phyloP scores from a whole-genome alignment of 331 rosid species.

The Malus hybrid region DNA sequence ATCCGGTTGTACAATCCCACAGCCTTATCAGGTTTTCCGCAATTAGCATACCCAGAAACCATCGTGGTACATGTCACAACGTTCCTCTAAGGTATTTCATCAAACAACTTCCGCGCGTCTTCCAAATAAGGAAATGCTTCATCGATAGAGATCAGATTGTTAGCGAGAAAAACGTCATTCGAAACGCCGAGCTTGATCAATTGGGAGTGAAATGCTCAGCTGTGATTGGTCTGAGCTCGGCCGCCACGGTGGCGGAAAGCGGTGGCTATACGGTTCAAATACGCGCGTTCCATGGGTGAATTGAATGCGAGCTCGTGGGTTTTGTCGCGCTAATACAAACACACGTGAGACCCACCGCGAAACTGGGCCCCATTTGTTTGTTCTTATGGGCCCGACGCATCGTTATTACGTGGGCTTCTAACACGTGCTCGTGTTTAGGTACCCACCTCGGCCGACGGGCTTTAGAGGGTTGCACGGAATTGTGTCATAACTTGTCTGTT shows the following conservation, averaged over 20 bases:
- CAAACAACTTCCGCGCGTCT: constrained; percentile 56
- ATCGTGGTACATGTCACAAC: constrained; percentile 65
- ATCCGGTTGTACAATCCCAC: constrained; percentile 37
- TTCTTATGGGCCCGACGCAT: neutral
- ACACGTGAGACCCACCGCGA: neutral
- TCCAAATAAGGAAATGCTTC: constrained; percentile 14
- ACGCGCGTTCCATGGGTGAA: constrained; percentile 16
- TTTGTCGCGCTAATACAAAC: neutral
- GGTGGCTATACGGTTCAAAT: constrained; percentile 32
- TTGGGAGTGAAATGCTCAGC: constrained; percentile 54
- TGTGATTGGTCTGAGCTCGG: constrained; percentile 32
- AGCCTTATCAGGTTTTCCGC: constrained; percentile 54
- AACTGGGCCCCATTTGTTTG: neutral
- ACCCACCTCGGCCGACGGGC: neutral
- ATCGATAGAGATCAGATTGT: constrained; percentile 53
- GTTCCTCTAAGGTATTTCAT: constrained; percentile 57
- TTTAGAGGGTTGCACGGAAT: neutral
- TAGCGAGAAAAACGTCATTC: constrained; percentile 39
- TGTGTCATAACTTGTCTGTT: too few relatives aligned
- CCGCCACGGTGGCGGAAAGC: constrained; percentile 52
- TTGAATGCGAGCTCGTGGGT: neutral
- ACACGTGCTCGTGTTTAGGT: neutral
- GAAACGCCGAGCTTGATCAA: constrained; percentile 42
- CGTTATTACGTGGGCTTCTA: neutral
- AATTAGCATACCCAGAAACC: constrained; percentile 53